phyloP scores from a whole-genome alignment of 495 filamentous ascomycete species.

The Hypoxylon perforatum region DNA sequence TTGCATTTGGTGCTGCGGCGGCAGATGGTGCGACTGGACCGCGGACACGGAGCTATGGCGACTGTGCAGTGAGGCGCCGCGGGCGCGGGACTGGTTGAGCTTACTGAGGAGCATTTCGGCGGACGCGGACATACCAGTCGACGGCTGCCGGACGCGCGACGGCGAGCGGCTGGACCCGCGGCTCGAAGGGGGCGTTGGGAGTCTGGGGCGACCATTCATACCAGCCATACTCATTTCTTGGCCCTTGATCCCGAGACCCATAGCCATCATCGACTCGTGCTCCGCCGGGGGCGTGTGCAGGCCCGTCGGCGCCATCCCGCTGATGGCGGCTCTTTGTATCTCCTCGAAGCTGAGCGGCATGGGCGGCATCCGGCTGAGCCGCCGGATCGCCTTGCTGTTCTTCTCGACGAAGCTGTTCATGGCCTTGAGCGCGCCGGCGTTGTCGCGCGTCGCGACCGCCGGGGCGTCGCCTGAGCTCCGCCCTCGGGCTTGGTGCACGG shows the following conservation, averaged over 20 bases:
- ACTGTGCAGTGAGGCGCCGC: slow-evolving; percentile 21
- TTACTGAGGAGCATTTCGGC: slow-evolving; percentile 39
- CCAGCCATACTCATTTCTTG: slow-evolving; percentile 16
- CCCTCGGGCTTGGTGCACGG: slow-evolving; percentile 50
- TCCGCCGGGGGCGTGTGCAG: slow-evolving; percentile 42
- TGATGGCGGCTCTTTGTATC: slow-evolving; percentile 29
- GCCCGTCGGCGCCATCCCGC: slow-evolving; percentile 17
- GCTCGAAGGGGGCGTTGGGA: slow-evolving; percentile 50
- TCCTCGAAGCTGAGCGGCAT: slow-evolving; percentile 51
- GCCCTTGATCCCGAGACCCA: slow-evolving; percentile 21
- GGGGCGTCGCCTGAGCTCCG: slow-evolving; percentile 44
- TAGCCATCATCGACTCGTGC: slow-evolving; percentile 12
- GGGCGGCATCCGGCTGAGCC: slow-evolving; percentile 55
- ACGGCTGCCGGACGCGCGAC: slow-evolving; percentile 16
- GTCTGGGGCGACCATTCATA: slow-evolving; percentile 17
- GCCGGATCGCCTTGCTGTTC: slow-evolving; percentile 58
- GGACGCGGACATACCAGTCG: slow-evolving; percentile 29
- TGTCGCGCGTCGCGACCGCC: slow-evolving; percentile 50
- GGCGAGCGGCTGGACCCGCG: slow-evolving; percentile 39
- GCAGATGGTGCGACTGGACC: too few species aligned
- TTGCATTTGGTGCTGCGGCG: too few species aligned
- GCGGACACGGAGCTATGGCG: slow-evolving; percentile 12
- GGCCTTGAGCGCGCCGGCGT: slow-evolving; percentile 53
- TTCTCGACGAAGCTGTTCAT: slow-evolving; percentile 59
- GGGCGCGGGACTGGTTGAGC: slow-evolving; percentile 32